These are phyloP conservation scores for Albophoma yamanashiensis DNA, from an alignment of 2,329 filamentous ascomycete species.

Conservation along the genomic window DNA sequence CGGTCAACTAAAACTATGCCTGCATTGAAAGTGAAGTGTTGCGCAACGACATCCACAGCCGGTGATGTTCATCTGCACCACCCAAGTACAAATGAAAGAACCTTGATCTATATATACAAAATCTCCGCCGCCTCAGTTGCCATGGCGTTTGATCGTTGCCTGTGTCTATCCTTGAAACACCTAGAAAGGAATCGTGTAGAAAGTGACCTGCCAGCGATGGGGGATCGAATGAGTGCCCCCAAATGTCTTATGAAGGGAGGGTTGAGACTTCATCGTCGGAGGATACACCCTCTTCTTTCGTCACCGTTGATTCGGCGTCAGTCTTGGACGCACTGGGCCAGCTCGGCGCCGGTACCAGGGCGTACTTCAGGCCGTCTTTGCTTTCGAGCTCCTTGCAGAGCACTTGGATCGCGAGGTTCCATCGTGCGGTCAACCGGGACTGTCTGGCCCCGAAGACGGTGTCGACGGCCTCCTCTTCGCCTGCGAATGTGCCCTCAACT, in stretches of 20 bases:
- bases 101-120: neutral
- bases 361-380: constrained; percentile 31
- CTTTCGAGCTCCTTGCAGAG: constrained; percentile 41
- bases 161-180: neutral
- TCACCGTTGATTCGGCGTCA: neutral
- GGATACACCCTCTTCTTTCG: neutral
- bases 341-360: constrained; percentile 17
- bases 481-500: constrained; percentile 32
- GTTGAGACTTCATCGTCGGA: neutral
- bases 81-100: neutral
- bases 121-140: neutral
- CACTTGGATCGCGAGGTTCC: constrained; percentile 42
- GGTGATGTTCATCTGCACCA: neutral
- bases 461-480: constrained; percentile 38
- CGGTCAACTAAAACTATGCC: neutral
- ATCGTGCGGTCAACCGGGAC: constrained; percentile 33
- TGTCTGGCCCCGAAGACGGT: constrained; percentile 34
- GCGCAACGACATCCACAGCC: neutral
- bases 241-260: neutral
- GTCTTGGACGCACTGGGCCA: constrained; percentile 14
- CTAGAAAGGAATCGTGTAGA: neutral
- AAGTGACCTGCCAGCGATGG: neutral
- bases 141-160: neutral
- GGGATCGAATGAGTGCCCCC: no score
- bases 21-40: neutral